Conservation (phyloP, 2,329 filamentous ascomycete species). For the Fusarium sp. region DNA sequence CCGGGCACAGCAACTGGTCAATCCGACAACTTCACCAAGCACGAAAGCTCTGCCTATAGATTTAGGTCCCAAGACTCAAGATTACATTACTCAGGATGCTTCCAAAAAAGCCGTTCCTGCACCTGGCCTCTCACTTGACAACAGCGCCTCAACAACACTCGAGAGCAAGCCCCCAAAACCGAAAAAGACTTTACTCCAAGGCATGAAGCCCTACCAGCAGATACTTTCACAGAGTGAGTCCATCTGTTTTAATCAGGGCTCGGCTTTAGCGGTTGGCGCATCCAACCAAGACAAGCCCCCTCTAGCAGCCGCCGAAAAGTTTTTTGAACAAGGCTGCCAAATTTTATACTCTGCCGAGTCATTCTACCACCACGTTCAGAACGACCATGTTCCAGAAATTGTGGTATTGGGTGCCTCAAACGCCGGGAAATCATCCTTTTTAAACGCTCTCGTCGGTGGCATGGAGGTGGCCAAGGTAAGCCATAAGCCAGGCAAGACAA, state of each 20-base stretch:
- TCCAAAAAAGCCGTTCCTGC: background rate
- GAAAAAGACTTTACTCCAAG: slow-evolving; percentile 15
- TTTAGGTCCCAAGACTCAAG: background rate
- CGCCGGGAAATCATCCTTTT: slow-evolving; percentile 87
- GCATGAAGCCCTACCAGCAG: slow-evolving; percentile 37
- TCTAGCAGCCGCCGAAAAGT: slow-evolving; percentile 44
- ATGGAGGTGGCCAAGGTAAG: slow-evolving; percentile 59
- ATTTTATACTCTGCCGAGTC: slow-evolving; percentile 62
- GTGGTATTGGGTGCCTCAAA: slow-evolving; percentile 88
- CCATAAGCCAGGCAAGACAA: slow-evolving; percentile 61
- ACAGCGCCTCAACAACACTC: background rate
- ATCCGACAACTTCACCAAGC: background rate
- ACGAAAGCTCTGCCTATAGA: too few species aligned
- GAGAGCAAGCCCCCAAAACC: slow-evolving; percentile 15
- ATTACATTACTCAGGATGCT: background rate
- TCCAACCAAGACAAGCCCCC: slow-evolving; percentile 38
- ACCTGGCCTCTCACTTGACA: background rate
- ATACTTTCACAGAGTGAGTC: slow-evolving; percentile 35
- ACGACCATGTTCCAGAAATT: slow-evolving; percentile 67
- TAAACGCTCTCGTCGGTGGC: slow-evolving; percentile 77
- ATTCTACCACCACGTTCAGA: slow-evolving; percentile 60
- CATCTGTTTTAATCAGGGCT: slow-evolving; percentile 30
- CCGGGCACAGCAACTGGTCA: background rate
- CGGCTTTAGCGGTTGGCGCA: slow-evolving; percentile 19
- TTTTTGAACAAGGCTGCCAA: slow-evolving; percentile 45